Conservation (phyloP, 83 land plant species). For the Picea engelmannii region DNA sequence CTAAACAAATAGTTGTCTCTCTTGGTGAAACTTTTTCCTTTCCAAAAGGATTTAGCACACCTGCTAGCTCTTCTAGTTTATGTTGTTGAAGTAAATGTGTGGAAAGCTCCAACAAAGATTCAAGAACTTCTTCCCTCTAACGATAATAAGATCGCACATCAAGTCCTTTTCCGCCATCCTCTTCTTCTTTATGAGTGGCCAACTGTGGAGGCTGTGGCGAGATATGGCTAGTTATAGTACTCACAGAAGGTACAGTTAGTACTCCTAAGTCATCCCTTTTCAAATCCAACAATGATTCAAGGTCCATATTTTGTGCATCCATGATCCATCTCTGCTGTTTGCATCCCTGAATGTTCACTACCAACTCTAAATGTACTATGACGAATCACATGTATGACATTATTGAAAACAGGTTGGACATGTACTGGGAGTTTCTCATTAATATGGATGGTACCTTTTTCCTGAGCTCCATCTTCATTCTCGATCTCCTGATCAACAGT, state of each 20-base stretch:
- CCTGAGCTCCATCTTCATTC: conserved; percentile 16
- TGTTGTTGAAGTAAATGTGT: conserved; percentile 75
- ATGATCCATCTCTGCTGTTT: conserved; percentile 23
- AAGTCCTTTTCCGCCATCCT: conserved; percentile 43
- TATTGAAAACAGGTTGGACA: conserved; percentile 55
- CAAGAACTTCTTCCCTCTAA: conserved; percentile 88
- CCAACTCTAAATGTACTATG: conserved; percentile 86
- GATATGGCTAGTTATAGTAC: neutral
- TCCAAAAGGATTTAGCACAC: conserved; percentile 86
- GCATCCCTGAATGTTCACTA: conserved; percentile 47
- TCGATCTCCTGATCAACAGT: neutral
- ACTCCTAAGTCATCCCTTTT: conserved; percentile 53
- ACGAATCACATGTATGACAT: conserved; percentile 84
- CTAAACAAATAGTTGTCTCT: conserved; percentile 89
- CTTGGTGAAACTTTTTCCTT: conserved; percentile 78
- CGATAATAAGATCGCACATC: conserved; percentile 66
- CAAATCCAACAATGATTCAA: conserved; percentile 43
- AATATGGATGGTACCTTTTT: conserved; percentile 19
- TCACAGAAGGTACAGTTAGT: neutral
- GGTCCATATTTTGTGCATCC: conserved; percentile 49
- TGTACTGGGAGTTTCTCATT: conserved; percentile 25
- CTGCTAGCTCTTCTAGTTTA: conserved; percentile 72
- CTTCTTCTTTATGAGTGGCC: conserved; percentile 25
- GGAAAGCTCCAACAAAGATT: conserved; percentile 74
- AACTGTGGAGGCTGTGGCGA: neutral